Percentiles rank a stretch among this genome's conserved stretches.
Conservation (phyloP, 2,329 filamentous ascomycete genomes). For the Sporothrix brunneoviolacea region DNA sequence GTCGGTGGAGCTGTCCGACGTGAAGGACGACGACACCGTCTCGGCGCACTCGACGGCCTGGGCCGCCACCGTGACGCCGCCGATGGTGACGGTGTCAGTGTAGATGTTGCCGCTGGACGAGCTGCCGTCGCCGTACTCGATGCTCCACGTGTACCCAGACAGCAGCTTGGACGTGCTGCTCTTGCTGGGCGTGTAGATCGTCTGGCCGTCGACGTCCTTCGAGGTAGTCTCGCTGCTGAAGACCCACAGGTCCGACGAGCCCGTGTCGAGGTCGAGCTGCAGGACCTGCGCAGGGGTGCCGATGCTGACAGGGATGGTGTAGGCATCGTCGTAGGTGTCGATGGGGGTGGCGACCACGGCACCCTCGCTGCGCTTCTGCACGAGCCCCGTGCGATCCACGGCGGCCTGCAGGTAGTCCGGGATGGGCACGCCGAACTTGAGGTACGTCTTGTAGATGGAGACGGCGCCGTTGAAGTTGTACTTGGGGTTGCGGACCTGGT, state of each 20-base stretch:
- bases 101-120: constrained; percentile 27
- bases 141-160: constrained; percentile 24
- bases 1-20: constrained; percentile 18
- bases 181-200: constrained; percentile 24
- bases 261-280: constrained; percentile 28
- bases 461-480: constrained; percentile 28
- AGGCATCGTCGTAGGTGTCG: constrained; percentile 38
- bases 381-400: constrained; percentile 21
- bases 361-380: constrained; percentile 17
- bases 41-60: constrained; percentile 28
- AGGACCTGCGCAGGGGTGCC: constrained; percentile 29
- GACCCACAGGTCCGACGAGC: constrained; percentile 31
- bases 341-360: constrained; percentile 37
- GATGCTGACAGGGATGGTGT: constrained; percentile 30
- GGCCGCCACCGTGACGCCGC: constrained; percentile 22
- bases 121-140: constrained; percentile 29
- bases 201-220: constrained; percentile 23
- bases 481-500: constrained; percentile 31
- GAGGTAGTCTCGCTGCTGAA: constrained; percentile 26
- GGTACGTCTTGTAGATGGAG: constrained; percentile 33
- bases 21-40: constrained; percentile 23
- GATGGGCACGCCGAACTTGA: constrained; percentile 31
- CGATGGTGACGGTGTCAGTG: constrained; percentile 26
- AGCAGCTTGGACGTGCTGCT: constrained; percentile 24
- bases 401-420: constrained; percentile 28